Evolutionary conservation across 495 filamentous ascomycete species (phyloP), one percentile per base, ranked within the genome.

Genomic region (Penicillium macrosclerotiorum): DNA sequence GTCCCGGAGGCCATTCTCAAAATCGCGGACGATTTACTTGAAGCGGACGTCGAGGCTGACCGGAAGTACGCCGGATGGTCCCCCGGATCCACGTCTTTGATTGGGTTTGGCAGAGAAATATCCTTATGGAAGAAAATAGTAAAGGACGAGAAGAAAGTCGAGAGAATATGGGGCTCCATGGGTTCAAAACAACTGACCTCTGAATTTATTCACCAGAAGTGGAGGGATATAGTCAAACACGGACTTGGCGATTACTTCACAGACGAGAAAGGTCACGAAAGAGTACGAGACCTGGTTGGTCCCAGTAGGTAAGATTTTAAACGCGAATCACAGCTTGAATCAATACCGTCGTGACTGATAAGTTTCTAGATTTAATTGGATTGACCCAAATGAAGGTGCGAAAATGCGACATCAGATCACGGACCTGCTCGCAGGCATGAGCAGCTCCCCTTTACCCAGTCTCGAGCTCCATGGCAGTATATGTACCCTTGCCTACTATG

Each of bases 361-460:
- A 9, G 18, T 11, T 19, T 36, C 2, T 8, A 36, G 37, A 13
- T 27, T 25, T 23, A 40, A 20, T 25, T 40, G 37, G 37, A 20
- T 40, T 18, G 37, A 40, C 13, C 22, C 37, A 3, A 14, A 40
- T n/a, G 37, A 40, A 14, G 25, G 16, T 1, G 16, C 8, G 5
- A 26, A 40, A 23, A 20, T 40, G 16, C 37, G 37, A 12, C 37
- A 40, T 25, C 37, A 40, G 4, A 40, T 40, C 23, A 40, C 37
- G n/a, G 37, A 40, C 23, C 37, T 40, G 2, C 37, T 40, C 20
- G 37, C 20, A 20, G 37, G 11, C 4, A 8, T 40, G 16, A 40
- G 22, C 20, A 40, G 37, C 37, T 40, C 37, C 5, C 24, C 27
- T 8, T 9, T 40, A 12, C 37, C 37, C 23, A 40, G 16, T 16